Conservation (phyloP, 192 early-diverging fungal genomes). For the Coemansia furcata region DNA sequence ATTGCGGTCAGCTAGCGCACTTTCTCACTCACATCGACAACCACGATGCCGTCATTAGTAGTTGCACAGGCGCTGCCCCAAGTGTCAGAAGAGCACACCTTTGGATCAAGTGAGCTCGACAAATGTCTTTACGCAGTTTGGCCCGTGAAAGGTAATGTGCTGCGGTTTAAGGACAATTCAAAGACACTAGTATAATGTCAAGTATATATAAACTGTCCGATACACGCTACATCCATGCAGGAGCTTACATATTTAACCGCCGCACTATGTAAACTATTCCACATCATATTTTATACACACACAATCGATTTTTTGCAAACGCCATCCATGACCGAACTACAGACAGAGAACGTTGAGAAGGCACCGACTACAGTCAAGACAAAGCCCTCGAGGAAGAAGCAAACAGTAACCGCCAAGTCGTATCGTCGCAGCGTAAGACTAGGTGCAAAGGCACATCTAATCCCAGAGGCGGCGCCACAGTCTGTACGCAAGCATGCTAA, state of each 20-base stretch:
- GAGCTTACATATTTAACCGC: neutral
- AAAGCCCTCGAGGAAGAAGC: conserved; percentile 5
- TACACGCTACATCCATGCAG: neutral
- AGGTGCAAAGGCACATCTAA: conserved; percentile 11
- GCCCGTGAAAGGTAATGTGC: neutral
- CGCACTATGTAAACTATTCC: neutral
- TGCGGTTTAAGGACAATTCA: neutral
- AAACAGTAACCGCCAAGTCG: neutral
- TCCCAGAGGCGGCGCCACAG: neutral
- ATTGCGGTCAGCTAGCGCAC: neutral
- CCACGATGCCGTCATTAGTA: neutral
- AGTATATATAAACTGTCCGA: conserved; percentile 1
- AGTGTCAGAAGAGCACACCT: neutral
- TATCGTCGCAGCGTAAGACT: conserved; percentile 25
- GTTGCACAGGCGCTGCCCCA: neutral
- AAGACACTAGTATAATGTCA: neutral
- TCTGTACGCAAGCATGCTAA: neutral
- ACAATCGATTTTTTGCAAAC: neutral
- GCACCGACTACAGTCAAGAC: neutral
- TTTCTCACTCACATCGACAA: neutral
- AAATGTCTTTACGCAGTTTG: neutral
- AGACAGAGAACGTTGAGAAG: neutral
- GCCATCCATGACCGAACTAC: neutral
- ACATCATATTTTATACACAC: neutral
- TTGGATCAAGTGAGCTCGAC: neutral